Evolutionary conservation across 148 eudicot species (phyloP), one percentile per base, ranked within the genome.

Genomic region (Arbutus unedo): DNA sequence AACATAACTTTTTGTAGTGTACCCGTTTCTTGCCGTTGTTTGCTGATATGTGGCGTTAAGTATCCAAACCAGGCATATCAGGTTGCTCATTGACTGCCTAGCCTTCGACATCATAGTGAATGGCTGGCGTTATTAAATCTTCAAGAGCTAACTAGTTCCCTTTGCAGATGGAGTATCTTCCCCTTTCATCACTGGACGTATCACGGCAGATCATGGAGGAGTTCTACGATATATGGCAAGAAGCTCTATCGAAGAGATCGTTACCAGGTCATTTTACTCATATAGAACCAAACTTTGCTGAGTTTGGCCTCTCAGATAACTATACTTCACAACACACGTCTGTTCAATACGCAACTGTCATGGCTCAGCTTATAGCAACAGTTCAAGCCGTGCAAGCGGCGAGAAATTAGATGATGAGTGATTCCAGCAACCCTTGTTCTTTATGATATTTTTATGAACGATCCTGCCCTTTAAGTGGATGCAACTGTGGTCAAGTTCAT

Each of bases 131-230:
- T 72, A 45, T 72, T 19, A 8, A n/a, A 73, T 60, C 47, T 66
- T 60, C 43, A 82, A 45, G 62, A 15, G 31, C 53, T 60, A 23
- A n/a, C 8, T 77, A 76, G 13, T 50, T 49, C 23, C 14, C 54
- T 81, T 82, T 86, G 87, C 97, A 96, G 99, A 92, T 96, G 83
- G 99, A 94, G 83, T 96, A 93, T 84, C 90, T 91, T 82, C 97
- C 98, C 3, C 85, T 94, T 60, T 92, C 97, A n/a, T 94, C 99
- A 25, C 72, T 93, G 85, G 97, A 92, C 2, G 93, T 88, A 83
- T 90, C 93, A 5, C 92, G 89, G 83, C 91, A 87, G 85, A 83
- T 96, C 56, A 90, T 96, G 88, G 94, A 85, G 16, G 98, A 93
- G 83, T 96, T 96, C 81, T 76, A 89, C 4, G 93, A 91, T 76